These are phyloP conservation scores for Penicilliopsis zonata DNA, from an alignment of 495 filamentous ascomycete genomes.

Conservation along the genomic window DNA sequence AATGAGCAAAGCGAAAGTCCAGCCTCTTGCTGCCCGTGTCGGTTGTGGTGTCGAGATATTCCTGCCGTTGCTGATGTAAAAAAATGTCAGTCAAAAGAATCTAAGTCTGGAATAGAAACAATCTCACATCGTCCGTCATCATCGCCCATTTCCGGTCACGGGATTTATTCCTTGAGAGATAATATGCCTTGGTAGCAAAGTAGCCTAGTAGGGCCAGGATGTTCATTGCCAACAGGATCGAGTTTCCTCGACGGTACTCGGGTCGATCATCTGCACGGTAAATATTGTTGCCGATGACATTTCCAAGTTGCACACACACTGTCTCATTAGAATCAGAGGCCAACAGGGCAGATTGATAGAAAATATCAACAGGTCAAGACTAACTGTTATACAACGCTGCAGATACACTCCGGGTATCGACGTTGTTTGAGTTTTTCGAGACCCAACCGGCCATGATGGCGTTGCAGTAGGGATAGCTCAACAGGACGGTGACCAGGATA, in stretches of 20 bases:
- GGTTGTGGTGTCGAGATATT: constrained; percentile 8
- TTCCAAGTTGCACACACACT: constrained; percentile 18
- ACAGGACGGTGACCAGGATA: constrained; percentile 40
- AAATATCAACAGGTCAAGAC: too few relatives aligned
- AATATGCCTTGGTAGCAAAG: constrained; percentile 25
- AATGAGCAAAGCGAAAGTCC: constrained; percentile 10
- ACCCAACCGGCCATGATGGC: constrained; percentile 21
- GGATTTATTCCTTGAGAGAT: constrained; percentile 18
- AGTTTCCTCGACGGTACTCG: constrained; percentile 38
- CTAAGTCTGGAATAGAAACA: background rate
- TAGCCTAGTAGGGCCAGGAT: constrained; percentile 27
- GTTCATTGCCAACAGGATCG: constrained; percentile 32
- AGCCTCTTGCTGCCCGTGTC: constrained; percentile 12
- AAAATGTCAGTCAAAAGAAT: too few relatives aligned
- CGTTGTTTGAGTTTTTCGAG: constrained; percentile 38
- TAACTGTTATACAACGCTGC: constrained; percentile 45
- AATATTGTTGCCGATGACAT: constrained; percentile 35
- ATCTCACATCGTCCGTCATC: constrained; percentile 7
- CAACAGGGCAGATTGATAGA: too few relatives aligned
- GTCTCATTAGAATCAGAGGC: too few relatives aligned
- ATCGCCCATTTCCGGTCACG: constrained; percentile 10
- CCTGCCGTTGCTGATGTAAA: too few relatives aligned
- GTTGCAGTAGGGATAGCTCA: constrained; percentile 37
- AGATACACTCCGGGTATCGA: constrained; percentile 40
- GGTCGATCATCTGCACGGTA: constrained; percentile 48